Percentiles rank a stretch among this genome's conserved stretches.
Evolutionary conservation across 345 rosid species (phyloP).

Genomic region (Citrus glauca): DNA sequence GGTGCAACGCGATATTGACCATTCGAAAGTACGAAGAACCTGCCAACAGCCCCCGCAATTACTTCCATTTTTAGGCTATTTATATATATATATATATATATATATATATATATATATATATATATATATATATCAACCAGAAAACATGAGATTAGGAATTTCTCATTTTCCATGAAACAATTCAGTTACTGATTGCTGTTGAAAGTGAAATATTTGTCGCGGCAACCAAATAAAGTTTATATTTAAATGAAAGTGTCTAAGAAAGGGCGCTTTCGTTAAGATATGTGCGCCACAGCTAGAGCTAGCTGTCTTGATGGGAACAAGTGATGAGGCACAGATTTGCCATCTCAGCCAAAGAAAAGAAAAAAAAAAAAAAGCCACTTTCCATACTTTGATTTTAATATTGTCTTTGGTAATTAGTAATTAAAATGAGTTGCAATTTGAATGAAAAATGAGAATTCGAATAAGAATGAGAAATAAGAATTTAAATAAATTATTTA

Average conservation of each 20-base stretch:
- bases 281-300: conserved; percentile 20
- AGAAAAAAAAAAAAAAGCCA: no score
- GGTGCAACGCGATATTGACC: not conserved
- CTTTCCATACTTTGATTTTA: no score
- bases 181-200: not conserved
- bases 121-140: not conserved
- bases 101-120: no score
- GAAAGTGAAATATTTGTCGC: conserved; percentile 2
- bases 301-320: conserved; percentile 22
- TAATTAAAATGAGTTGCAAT: accelerated
- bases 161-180: not conserved
- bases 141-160: not conserved
- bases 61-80: not conserved
- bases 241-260: not conserved
- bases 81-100: no score
- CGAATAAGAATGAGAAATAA: no score
- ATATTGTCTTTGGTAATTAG: no score
- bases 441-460: no score
- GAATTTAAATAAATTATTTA: no score
- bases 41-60: not conserved
- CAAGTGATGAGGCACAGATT: not conserved
- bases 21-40: no score
- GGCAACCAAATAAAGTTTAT: not conserved
- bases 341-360: no score
- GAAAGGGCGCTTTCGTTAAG: not conserved